Conservation (phyloP, 495 filamentous ascomycete species). For the Massariosphaeria phaeospora region DNA sequence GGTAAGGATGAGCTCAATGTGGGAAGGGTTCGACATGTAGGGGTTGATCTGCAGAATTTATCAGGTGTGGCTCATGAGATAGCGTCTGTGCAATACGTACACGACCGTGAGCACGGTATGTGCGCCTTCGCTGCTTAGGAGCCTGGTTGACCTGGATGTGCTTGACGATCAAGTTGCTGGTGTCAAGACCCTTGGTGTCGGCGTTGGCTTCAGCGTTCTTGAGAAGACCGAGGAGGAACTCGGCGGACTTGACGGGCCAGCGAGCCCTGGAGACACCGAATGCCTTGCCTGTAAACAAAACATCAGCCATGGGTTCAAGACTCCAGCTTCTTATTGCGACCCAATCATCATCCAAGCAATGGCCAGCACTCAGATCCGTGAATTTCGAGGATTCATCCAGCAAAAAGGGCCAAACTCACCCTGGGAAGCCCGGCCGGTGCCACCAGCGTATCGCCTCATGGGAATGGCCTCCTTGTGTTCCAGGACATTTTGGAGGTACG, state of each 20-base stretch:
- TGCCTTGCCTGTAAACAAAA: slow-evolving; percentile 71
- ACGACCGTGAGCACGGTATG: slow-evolving; percentile 99
- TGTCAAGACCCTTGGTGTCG: slow-evolving; percentile 98
- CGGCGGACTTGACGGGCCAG: slow-evolving; percentile 98
- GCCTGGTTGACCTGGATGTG: slow-evolving; percentile 99
- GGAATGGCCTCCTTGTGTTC: slow-evolving; percentile 94
- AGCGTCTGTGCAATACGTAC: slow-evolving; percentile 55
- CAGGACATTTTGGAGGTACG: slow-evolving; percentile 94
- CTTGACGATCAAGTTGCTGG: slow-evolving; percentile 91
- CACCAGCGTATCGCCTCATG: slow-evolving; percentile 91
- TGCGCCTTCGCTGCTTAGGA: slow-evolving; percentile 94
- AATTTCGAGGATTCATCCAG: neutral
- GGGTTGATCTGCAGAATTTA: slow-evolving; percentile 77
- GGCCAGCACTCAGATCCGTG: neutral
- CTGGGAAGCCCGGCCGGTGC: slow-evolving; percentile 89
- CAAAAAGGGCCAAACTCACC: slow-evolving; percentile 71
- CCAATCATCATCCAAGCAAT: no score
- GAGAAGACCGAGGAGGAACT: slow-evolving; percentile 93
- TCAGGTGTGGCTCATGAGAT: neutral
- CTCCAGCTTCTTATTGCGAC: no score
- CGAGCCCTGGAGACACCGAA: slow-evolving; percentile 94
- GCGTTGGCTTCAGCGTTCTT: slow-evolving; percentile 99
- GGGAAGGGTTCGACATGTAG: slow-evolving; percentile 99
- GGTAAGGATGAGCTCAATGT: slow-evolving; percentile 98
- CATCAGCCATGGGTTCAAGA: neutral